A percentile compares a stretch with the other conserved stretches of the same genome.
phyloP scores from a whole-genome alignment of 495 filamentous ascomycete species.

The Neurospora sp. region DNA sequence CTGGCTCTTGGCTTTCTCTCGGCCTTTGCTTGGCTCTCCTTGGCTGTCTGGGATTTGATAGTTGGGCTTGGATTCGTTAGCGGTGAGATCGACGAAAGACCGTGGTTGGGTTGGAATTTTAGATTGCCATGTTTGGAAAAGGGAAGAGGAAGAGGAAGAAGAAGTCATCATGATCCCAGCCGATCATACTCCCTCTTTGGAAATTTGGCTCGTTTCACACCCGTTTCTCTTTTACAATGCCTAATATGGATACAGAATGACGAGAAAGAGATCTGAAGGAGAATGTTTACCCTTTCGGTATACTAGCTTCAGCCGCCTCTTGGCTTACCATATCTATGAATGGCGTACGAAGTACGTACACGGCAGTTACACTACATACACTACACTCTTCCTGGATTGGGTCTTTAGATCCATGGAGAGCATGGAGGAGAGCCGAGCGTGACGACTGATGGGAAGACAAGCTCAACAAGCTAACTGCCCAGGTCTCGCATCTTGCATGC shows the following conservation, averaged over 20 bases:
- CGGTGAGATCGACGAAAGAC: not conserved
- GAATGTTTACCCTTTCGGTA: not conserved
- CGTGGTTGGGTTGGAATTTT: not conserved
- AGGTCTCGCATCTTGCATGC: not conserved
- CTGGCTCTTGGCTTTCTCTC: not conserved
- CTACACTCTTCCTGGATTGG: not conserved
- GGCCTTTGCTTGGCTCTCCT: not conserved
- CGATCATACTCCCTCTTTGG: not conserved
- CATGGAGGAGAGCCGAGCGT: not conserved
- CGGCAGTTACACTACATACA: not conserved
- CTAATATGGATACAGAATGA: not conserved
- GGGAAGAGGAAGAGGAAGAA: not conserved
- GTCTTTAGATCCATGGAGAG: not conserved
- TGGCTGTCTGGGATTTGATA: not conserved
- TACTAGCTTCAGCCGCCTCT: not conserved
- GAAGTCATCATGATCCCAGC: not conserved
- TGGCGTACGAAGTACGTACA: not conserved
- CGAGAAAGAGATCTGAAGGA: not conserved
- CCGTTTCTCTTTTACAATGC: not conserved
- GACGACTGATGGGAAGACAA: not conserved
- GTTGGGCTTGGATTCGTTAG: not conserved
- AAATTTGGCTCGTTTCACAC: not conserved
- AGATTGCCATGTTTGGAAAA: not conserved
- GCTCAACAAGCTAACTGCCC: not conserved
- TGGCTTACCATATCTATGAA: not conserved